Conservation (phyloP, 768 basidiomycete species). For the Amanita phalloides region DNA sequence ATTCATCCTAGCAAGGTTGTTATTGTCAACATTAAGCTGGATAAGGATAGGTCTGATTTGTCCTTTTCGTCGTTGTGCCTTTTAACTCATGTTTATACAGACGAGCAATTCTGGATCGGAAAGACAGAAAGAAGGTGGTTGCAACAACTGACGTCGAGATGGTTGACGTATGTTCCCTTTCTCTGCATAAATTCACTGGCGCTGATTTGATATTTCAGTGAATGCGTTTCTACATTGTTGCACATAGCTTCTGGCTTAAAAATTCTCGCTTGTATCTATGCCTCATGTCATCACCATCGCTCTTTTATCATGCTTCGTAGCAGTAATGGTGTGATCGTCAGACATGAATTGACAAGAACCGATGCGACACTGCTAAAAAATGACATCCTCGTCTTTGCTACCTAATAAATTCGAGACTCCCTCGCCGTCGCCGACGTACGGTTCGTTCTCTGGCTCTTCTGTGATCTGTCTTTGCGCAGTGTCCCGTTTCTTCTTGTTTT, state of each 20-base stretch:
- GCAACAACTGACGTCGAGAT: slow-evolving; percentile 61
- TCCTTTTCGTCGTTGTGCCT: background rate
- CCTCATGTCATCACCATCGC: slow-evolving; percentile 23
- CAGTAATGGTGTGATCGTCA: background rate
- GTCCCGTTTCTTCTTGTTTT: slow-evolving; percentile 88
- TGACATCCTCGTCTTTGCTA: slow-evolving; percentile 87
- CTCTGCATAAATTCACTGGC: slow-evolving; percentile 3
- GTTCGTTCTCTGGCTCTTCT: slow-evolving; percentile 17
- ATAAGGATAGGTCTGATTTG: slow-evolving; percentile 67
- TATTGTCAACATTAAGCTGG: slow-evolving; percentile 85
- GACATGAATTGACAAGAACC: background rate
- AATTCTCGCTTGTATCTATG: slow-evolving; percentile 61
- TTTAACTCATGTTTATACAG: slow-evolving; percentile 21
- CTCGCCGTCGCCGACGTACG: slow-evolving; percentile 25
- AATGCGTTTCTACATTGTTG: slow-evolving; percentile 12
- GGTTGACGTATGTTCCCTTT: slow-evolving; percentile 51
- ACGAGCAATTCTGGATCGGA: slow-evolving; percentile 80
- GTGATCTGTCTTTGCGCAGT: slow-evolving; percentile 16
- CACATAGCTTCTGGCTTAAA: slow-evolving; percentile 24
- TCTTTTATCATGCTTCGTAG: background rate
- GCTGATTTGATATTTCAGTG: slow-evolving; percentile 20
- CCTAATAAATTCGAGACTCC: slow-evolving; percentile 52
- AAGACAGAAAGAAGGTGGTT: slow-evolving; percentile 60
- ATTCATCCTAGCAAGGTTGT: slow-evolving; percentile 97
- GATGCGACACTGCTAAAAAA: slow-evolving; percentile 46